Evolutionary conservation across 1,139 yeast genomes (phyloP).

Genomic region (Waltiozyma sp.): DNA sequence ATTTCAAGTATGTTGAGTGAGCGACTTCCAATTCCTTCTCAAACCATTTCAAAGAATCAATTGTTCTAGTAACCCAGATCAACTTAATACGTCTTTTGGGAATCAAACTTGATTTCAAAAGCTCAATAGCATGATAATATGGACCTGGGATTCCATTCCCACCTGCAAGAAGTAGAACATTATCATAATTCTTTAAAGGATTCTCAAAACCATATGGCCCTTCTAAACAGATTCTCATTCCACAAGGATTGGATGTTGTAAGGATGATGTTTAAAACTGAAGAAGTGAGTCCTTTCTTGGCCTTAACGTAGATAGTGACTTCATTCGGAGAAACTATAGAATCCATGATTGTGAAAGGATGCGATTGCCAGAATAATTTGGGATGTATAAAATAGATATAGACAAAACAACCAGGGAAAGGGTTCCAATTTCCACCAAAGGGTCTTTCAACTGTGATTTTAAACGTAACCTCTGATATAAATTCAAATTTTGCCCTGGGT

Average conservation of each 20-base stretch:
- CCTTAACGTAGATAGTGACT: slow-evolving; percentile 31
- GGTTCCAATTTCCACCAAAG: slow-evolving; percentile 18
- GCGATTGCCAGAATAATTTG: slow-evolving; percentile 42
- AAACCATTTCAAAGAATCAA: slow-evolving; percentile 41
- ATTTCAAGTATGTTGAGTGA: slow-evolving; percentile 16
- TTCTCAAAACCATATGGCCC: slow-evolving; percentile 51
- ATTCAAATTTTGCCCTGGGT: slow-evolving; percentile 30
- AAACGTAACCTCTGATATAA: slow-evolving; percentile 37
- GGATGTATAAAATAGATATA: slow-evolving; percentile 31
- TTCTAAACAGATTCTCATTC: slow-evolving; percentile 33
- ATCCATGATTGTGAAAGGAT: slow-evolving; percentile 37
- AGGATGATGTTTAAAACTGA: slow-evolving; percentile 22
- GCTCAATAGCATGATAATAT: slow-evolving; percentile 23
- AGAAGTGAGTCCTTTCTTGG: slow-evolving; percentile 35
- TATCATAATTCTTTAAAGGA: slow-evolving; percentile 43
- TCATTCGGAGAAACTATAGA: slow-evolving; percentile 25
- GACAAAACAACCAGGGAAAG: slow-evolving; percentile 27
- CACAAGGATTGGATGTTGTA: slow-evolving; percentile 4
- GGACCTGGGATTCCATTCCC: slow-evolving; percentile 68
- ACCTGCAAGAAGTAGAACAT: slow-evolving; percentile 45
- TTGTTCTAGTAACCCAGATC: slow-evolving; percentile 38
- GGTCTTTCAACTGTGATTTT: slow-evolving; percentile 24
- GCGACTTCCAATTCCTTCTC: slow-evolving; percentile 27
- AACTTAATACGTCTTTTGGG: slow-evolving; percentile 22
- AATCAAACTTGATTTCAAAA: slow-evolving; percentile 8